Evolutionary conservation across 176 grass and related monocot genomes (phyloP).

Genomic region (Lolium perenne): DNA sequence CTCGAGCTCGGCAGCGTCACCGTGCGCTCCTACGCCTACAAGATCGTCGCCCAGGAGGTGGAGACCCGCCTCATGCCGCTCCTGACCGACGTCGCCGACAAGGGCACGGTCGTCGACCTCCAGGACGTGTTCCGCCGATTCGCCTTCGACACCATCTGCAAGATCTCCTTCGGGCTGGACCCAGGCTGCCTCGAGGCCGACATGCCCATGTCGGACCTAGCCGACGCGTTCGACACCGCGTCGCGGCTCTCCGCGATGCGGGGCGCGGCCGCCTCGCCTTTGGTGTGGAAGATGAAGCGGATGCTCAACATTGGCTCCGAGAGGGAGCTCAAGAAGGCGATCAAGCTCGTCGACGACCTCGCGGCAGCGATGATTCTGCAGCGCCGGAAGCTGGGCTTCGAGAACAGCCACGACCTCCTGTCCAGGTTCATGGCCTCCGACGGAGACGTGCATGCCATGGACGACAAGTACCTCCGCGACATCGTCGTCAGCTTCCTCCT

Average conservation of each 20-base stretch:
- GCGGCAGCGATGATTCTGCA: slow-evolving; percentile 9
- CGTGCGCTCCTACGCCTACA: slow-evolving; percentile 30
- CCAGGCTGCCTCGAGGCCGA: slow-evolving; percentile 30
- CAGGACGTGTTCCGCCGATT: slow-evolving; percentile 64
- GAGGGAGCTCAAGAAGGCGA: slow-evolving; percentile 45
- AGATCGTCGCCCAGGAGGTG: slow-evolving; percentile 42
- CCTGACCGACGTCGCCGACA: slow-evolving; percentile 40
- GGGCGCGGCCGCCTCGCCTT: slow-evolving; percentile 48
- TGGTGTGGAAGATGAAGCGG: slow-evolving; percentile 58
- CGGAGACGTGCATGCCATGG: slow-evolving; percentile 37
- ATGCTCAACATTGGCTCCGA: slow-evolving; percentile 56
- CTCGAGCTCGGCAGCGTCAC: slow-evolving; percentile 50
- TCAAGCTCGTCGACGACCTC: slow-evolving; percentile 45
- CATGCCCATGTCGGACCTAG: slow-evolving; percentile 44
- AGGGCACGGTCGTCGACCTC: slow-evolving; percentile 45
- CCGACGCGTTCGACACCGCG: slow-evolving; percentile 58
- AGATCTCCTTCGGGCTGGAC: slow-evolving; percentile 53
- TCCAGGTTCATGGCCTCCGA: slow-evolving; percentile 55
- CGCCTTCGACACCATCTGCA: slow-evolving; percentile 61
- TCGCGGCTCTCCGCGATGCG: slow-evolving; percentile 50
- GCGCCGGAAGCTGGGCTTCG: slow-evolving; percentile 14
- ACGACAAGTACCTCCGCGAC: slow-evolving; percentile 60
- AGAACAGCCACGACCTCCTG: slow-evolving; percentile 49
- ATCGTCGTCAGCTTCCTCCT: slow-evolving; percentile 74
- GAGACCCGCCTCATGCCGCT: slow-evolving; percentile 42